Percentiles rank a stretch among this genome's conserved stretches.
Conservation (phyloP, 805 yeast species). For the Metschnikowia similis region DNA sequence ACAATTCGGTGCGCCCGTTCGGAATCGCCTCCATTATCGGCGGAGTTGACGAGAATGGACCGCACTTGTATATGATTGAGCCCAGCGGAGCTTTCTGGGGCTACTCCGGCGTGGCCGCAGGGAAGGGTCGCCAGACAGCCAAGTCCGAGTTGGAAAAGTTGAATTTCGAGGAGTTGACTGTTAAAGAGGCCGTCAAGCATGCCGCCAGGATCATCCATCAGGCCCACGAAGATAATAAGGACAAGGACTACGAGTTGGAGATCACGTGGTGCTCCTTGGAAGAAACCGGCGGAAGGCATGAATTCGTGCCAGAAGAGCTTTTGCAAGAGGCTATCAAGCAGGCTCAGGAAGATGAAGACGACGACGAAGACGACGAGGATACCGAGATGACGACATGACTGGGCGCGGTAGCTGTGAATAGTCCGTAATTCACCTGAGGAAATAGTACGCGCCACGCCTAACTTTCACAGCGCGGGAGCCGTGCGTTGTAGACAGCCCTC, state of each 20-base stretch:
- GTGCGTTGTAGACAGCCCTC: not conserved
- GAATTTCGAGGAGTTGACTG: conserved; percentile 63
- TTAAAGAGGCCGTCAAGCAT: conserved; percentile 80
- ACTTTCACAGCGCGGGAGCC: not conserved
- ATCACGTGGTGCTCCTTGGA: conserved; percentile 78
- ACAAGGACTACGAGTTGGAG: conserved; percentile 94
- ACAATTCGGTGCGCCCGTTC: conserved; percentile 96
- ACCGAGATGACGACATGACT: conserved; percentile 16
- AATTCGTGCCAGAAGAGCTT: conserved; percentile 73
- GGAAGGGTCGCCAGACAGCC: conserved; percentile 98
- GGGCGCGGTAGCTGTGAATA: conserved; percentile 1
- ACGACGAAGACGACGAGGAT: conserved; percentile 64
- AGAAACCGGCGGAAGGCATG: conserved; percentile 78
- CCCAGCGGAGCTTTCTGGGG: conserved; percentile 99
- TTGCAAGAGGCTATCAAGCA: conserved; percentile 76
- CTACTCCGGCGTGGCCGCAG: conserved; percentile 94
- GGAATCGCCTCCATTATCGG: conserved; percentile 92
- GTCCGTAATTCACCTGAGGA: not conserved
- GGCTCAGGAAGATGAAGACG: conserved; percentile 81
- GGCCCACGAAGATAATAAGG: conserved; percentile 97
- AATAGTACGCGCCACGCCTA: not conserved
- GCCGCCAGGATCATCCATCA: conserved; percentile 91
- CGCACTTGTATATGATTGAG: conserved; percentile 93
- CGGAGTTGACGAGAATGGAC: conserved; percentile 86
- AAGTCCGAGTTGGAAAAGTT: conserved; percentile 93